Base-by-base conservation (phyloP, 257 asterid species). In the Solanum bukasovii region DNA sequence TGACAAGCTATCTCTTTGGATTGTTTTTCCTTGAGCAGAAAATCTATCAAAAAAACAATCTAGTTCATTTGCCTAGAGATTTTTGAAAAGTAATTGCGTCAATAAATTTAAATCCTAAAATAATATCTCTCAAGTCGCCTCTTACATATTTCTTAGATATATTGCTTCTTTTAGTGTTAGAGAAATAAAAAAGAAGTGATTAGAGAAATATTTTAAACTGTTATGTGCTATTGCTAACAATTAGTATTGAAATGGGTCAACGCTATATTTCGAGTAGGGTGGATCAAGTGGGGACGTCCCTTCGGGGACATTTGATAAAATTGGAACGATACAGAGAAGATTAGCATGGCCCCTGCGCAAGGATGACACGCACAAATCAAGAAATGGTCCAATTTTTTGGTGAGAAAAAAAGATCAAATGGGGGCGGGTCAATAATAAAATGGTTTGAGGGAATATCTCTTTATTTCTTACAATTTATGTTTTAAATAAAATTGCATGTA, bases 291-390 rank as follows among this genome's bases (percentile, higher is more conserved):
- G 46, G 46, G 46, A 40, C 1, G 86, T 56, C 84, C 83, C 72
- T 29, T 84, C 86, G 88, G 88, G 86, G 90, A 74, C 88, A 84
- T 88, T 86, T 61, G 88, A 88, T 88, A 84, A 84, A 88, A 84
- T 88, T 84, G 90, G 88, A 88, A 88, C 86, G 88, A 88, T 88
- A 88, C 83, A 88, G 86, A 88, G 88, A 88, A 88, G 88, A 88
- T 87, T 87, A 70, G 88, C 91, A 89, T 89, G 91, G 87, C 87
- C 86, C 82, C 86, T 82, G 23, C 88, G 63, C 82, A 87, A 82
- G 89, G 86, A 83, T 82, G 89, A 87, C 88, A 89, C 85, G 85
- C 87, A 88, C 90, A 88, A 70, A 70, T 70, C 23, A 23, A 70
- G 75, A 29, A 70, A 70, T 70, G 38, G 75, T 70, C 23, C 75